These are phyloP conservation scores for Metschnikowia amazonensis DNA, from an alignment of 805 yeast species.

Conservation along the genomic window DNA sequence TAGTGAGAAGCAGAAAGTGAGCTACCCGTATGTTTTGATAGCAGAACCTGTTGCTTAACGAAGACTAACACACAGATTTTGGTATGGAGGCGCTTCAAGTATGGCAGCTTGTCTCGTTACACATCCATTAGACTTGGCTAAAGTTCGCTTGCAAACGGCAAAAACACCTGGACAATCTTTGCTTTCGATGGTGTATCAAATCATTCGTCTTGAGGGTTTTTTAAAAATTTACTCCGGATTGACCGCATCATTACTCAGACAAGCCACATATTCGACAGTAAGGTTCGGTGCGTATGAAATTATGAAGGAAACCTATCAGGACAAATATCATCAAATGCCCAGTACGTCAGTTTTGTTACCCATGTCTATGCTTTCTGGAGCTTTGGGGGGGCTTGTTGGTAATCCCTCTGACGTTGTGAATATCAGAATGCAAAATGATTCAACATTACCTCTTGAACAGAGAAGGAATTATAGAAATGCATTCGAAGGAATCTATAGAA, in stretches of 20 bases:
- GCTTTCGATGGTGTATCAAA: conserved; percentile 55
- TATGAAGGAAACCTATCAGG: conserved; percentile 52
- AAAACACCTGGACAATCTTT: conserved; percentile 60
- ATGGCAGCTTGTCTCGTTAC: conserved; percentile 63
- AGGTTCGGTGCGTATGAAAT: conserved; percentile 84
- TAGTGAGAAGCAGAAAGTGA: conserved; percentile 16
- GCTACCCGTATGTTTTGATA: conserved; percentile 18
- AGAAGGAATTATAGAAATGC: conserved; percentile 77
- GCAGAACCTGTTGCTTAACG: neutral
- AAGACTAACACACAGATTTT: conserved; percentile 35
- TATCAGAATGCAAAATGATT: conserved; percentile 88
- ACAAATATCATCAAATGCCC: conserved; percentile 43
- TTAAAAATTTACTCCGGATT: conserved; percentile 75
- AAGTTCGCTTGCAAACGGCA: conserved; percentile 83
- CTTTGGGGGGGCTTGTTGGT: conserved; percentile 79
- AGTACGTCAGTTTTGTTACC: conserved; percentile 62
- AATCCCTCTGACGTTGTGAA: conserved; percentile 87
- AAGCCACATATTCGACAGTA: conserved; percentile 83
- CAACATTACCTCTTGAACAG: conserved; percentile 57
- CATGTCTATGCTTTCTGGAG: conserved; percentile 82
- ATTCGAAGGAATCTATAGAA: conserved; percentile 65
- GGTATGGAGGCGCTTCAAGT: conserved; percentile 70
- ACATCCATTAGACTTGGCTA: conserved; percentile 84
- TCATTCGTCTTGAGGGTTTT: conserved; percentile 61
- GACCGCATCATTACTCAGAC: conserved; percentile 77